phyloP scores from a whole-genome alignment of 495 filamentous ascomycete genomes.

The Amorphotheca resinae region DNA sequence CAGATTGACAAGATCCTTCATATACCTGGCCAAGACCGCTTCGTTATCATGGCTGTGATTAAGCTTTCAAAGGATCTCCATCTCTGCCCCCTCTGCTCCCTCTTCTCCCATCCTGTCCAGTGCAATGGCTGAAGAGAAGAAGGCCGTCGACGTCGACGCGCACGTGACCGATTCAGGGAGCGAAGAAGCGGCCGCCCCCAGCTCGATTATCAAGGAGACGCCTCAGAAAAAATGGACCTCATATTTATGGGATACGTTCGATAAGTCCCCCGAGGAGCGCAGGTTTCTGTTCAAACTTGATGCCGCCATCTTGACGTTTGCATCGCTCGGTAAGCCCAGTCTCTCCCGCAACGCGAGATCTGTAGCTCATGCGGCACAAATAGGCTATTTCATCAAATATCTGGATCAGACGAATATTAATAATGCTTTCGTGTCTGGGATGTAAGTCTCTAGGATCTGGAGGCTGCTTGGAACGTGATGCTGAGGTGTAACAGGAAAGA shows the following conservation, averaged over 20 bases:
- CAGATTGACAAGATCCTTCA: no score
- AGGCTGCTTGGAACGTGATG: slow-evolving; percentile 20
- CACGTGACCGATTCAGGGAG: not conserved
- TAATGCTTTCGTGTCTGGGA: slow-evolving; percentile 16
- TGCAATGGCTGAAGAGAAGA: not conserved
- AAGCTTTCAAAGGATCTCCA: no score
- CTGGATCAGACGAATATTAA: slow-evolving; percentile 48
- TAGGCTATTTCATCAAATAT: slow-evolving; percentile 50
- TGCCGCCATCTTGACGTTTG: slow-evolving; percentile 39
- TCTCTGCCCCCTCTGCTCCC: no score
- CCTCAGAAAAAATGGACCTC: not conserved
- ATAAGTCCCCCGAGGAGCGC: slow-evolving; percentile 48
- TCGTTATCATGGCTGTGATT: no score
- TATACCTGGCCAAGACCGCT: not conserved
- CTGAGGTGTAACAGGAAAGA: slow-evolving; percentile 41
- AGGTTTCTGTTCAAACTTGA: slow-evolving; percentile 48
- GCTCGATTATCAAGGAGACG: not conserved
- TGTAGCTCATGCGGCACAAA: slow-evolving; percentile 3
- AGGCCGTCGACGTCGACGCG: not conserved
- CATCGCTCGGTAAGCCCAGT: slow-evolving; percentile 17
- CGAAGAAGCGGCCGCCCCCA: not conserved
- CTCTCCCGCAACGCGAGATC: not conserved
- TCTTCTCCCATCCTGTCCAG: no score
- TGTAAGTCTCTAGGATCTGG: slow-evolving; percentile 9
- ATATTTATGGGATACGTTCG: slow-evolving; percentile 48